A percentile compares a stretch with the other conserved stretches of the same genome.
These are phyloP conservation scores for Cystobasidium tubakii DNA, from an alignment of 768 basidiomycete genomes.

Conservation along the genomic window DNA sequence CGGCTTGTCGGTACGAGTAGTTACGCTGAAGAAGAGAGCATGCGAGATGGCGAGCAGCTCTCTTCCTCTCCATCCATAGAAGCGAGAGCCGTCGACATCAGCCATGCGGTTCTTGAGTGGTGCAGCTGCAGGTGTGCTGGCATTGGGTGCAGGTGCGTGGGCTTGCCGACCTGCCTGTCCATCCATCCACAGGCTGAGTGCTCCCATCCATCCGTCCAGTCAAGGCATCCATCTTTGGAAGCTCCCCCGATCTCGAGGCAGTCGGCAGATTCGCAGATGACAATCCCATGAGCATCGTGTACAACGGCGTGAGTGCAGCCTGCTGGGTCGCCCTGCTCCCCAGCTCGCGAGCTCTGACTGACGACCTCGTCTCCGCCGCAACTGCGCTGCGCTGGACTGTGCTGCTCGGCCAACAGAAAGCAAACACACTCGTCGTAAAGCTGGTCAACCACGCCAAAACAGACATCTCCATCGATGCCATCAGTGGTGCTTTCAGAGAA, in stretches of 20 bases:
- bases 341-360: background rate
- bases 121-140: background rate
- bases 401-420: background rate
- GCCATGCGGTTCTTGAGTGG: background rate
- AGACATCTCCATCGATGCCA: constrained; percentile 21
- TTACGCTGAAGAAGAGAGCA: background rate
- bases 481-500: constrained; percentile 29
- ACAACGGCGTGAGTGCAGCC: constrained; percentile 25
- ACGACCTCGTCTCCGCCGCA: too few relatives aligned
- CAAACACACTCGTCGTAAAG: constrained; percentile 25
- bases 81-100: background rate
- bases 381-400: too few relatives aligned
- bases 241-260: constrained; percentile 18
- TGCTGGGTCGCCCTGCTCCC: background rate
- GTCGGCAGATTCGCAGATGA: constrained; percentile 20
- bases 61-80: background rate
- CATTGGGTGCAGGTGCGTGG: background rate
- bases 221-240: constrained; percentile 27
- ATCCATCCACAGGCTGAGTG: too few relatives aligned
- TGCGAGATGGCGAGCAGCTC: background rate
- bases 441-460: constrained; percentile 19
- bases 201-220: background rate
- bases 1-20: too few relatives aligned
- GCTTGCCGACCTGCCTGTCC: background rate
- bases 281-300: constrained; percentile 30